Percentiles rank a stretch among this genome's conserved stretches.
These are phyloP conservation scores for Crithidia mellificae DNA, from an alignment of 208 protist genomes.

Conservation along the genomic window DNA sequence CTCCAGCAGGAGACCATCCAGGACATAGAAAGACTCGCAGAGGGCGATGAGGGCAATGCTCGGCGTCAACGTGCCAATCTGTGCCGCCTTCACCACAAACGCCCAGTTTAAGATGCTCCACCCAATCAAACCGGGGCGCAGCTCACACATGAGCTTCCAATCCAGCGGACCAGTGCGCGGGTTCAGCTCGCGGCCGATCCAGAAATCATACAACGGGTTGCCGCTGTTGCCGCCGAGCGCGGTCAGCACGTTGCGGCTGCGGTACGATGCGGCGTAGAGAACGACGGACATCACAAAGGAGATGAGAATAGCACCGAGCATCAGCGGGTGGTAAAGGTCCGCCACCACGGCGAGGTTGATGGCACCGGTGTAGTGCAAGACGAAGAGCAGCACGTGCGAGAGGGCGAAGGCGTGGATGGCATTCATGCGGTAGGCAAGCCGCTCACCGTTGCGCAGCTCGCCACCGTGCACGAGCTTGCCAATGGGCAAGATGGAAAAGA, in stretches of 20 bases:
- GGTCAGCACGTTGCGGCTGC: conserved; percentile 59
- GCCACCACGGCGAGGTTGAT: conserved; percentile 54
- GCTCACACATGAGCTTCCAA: conserved; percentile 96
- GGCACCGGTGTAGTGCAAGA: conserved; percentile 41
- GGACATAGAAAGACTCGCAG: conserved; percentile 92
- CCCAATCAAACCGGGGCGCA: conserved; percentile 94
- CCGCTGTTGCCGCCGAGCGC: conserved; percentile 84
- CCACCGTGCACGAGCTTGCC: conserved; percentile 64
- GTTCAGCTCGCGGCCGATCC: conserved; percentile 95
- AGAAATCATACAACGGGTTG: conserved; percentile 94
- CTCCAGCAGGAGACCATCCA: conserved; percentile 94
- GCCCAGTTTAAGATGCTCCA: conserved; percentile 95
- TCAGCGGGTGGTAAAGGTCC: conserved; percentile 64
- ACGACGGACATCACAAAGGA: conserved; percentile 62
- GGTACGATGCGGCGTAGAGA: conserved; percentile 72
- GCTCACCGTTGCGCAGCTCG: conserved; percentile 62
- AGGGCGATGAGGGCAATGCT: conserved; percentile 86
- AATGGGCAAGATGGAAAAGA: conserved; percentile 73
- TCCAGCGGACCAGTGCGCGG: conserved; percentile 92
- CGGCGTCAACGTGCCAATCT: conserved; percentile 73
- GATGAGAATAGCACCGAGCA: conserved; percentile 78
- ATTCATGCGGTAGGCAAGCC: conserved; percentile 82
- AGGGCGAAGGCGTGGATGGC: conserved; percentile 78
- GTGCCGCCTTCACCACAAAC: conserved; percentile 70
- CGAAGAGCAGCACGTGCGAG: conserved; percentile 52